Evolutionary conservation across 805 yeast genomes (phyloP), one percentile per base, ranked within the genome.

Genomic region (Hemisphaericaspora nanyangensis): DNA sequence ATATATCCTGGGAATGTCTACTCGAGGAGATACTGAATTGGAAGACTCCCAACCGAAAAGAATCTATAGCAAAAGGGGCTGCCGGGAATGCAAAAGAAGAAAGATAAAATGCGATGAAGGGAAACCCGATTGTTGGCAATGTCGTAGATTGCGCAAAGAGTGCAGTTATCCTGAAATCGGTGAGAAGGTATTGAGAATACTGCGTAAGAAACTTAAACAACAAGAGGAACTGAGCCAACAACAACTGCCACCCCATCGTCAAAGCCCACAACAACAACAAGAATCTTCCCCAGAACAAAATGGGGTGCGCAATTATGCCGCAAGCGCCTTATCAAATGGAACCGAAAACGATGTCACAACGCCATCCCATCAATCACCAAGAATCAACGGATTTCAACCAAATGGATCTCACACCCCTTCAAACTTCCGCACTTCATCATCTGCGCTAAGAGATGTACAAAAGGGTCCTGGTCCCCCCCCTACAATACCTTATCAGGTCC

Each of bases 41-140:
- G 34, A 37, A 16, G 17, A 17, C 7, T 17, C 36, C 12, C 42
- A 42, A 19, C 26, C 12, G 15, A 45, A 45, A 18, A 19, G 49
- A 17, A 37, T 45, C 3, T 67, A 67, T 46, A 55, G 60, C 45
- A 65, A 63, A 38, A 58, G 55, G 10, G 72, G 72, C 5, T 67
- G 72, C 46, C 46, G 60, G 25, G 72, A 66, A 43, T 67, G 72
- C 44, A 67, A 66, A 42, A 52, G 72, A 31, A 53, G 72, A 15
- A 67, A 67, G 39, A 66, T 67, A 40, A 67, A 67, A 41, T 67
- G 72, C 42, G 71, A 65, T 39, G 72, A 67, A 50, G 60, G 52
- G n/a, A 62, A 55, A 40, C 67, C 60, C 34, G 51, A 40, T 47
- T 67, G 72, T 43, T 56, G 65, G 60, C 70, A 62, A 43, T 67